A percentile compares a stretch with the other conserved stretches of the same genome.
phyloP scores from a whole-genome alignment of 163 green algal species.

The Scenedesmus sp. region DNA sequence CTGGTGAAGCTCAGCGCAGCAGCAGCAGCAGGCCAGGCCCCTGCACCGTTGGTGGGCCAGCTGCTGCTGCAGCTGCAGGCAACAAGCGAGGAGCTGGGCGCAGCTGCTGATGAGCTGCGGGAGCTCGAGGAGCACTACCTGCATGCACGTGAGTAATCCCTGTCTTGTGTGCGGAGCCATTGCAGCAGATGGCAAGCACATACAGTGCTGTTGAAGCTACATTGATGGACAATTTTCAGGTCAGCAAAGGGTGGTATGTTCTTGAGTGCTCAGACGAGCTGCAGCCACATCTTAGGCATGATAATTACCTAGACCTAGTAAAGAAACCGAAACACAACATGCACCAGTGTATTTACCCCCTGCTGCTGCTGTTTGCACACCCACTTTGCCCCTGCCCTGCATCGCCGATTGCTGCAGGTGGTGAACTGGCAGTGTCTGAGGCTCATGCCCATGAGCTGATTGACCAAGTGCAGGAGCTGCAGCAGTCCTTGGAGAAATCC shows the following conservation, averaged over 20 bases:
- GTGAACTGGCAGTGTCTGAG: slow-evolving; percentile 12
- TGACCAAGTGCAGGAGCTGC: slow-evolving; percentile 32
- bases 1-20: not conserved
- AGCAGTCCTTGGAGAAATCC: not conserved
- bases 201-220: too few relatives aligned
- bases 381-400: not conserved
- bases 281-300: too few relatives aligned
- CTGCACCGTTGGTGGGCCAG: not conserved
- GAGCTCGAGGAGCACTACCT: slow-evolving; percentile 31
- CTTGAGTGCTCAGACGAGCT: too few relatives aligned
- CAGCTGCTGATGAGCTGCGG: slow-evolving; percentile 13
- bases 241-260: too few relatives aligned
- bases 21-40: not conserved
- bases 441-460: not conserved
- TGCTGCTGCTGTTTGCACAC: not conserved
- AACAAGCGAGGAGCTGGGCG: slow-evolving; percentile 15
- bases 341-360: too few relatives aligned
- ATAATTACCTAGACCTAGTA: too few relatives aligned
- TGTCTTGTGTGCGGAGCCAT: too few relatives aligned
- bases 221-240: too few relatives aligned
- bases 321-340: too few relatives aligned
- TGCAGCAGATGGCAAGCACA: too few relatives aligned
- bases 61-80: slow-evolving; percentile 30
- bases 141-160: slow-evolving; percentile 16
- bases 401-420: not conserved